Evolutionary conservation across 192 early-diverging fungal genomes (phyloP).

Genomic region (Cetraspora pellucida): DNA sequence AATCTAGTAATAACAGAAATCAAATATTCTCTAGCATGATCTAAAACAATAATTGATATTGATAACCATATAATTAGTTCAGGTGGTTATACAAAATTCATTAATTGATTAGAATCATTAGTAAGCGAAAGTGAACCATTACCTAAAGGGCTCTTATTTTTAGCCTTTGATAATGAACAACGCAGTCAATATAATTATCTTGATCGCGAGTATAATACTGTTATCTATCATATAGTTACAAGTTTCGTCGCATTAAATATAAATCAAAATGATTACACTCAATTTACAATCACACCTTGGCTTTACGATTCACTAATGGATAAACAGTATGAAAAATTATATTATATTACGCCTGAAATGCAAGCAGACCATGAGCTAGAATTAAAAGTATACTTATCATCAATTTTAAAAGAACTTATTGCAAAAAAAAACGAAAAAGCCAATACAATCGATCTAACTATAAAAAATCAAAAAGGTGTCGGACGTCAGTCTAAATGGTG

Average conservation of each 20-base stretch:
- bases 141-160: too few species aligned
- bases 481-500: neutral
- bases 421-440: neutral
- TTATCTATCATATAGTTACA: too few species aligned
- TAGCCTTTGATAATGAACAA: slow-evolving; percentile 23
- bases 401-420: neutral
- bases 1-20: neutral
- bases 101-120: neutral
- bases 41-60: slow-evolving; percentile 16
- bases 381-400: too few species aligned
- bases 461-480: too few species aligned
- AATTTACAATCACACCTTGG: slow-evolving; percentile 1
- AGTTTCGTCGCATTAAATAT: too few species aligned
- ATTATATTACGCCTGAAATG: slow-evolving; percentile 19
- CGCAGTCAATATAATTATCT: slow-evolving; percentile 12
- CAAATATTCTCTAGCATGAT: slow-evolving; percentile 14
- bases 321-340: slow-evolving; percentile 5
- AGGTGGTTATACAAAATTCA: neutral
- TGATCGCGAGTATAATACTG: slow-evolving; percentile 3
- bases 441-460: neutral
- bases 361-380: neutral
- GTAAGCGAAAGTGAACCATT: neutral
- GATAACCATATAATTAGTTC: too few species aligned
- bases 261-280: neutral
- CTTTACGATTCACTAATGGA: neutral